These are phyloP conservation scores for Calvatia gigantea DNA, from an alignment of 768 basidiomycete species.

Conservation along the genomic window DNA sequence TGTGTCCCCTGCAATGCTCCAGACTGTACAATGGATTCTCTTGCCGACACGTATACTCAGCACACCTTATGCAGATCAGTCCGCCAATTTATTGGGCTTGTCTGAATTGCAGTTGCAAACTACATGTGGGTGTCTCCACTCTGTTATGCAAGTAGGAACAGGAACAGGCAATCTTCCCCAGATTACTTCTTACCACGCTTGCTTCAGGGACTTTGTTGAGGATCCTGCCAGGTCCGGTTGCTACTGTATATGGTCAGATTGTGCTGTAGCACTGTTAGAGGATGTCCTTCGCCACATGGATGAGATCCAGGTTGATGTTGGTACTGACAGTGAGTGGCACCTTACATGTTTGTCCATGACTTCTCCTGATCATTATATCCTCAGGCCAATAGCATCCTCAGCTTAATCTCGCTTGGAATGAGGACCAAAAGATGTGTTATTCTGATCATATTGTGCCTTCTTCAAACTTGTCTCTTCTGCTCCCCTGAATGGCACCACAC, in stretches of 20 bases:
- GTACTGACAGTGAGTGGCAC: not conserved
- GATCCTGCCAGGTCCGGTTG: not conserved
- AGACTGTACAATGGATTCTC: not conserved
- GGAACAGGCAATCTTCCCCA: not conserved
- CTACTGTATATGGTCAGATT: not conserved
- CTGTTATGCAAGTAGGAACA: not conserved
- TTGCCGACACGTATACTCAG: not conserved
- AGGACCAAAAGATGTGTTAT: not conserved
- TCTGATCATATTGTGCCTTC: no score
- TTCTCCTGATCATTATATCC: not conserved
- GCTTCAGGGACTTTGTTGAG: not conserved
- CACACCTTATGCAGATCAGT: not conserved
- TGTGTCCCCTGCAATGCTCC: not conserved
- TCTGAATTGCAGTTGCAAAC: not conserved
- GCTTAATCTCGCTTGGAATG: not conserved
- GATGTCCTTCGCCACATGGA: not conserved
- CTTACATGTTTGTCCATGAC: no score
- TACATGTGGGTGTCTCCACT: not conserved
- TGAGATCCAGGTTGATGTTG: not conserved
- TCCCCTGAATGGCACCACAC: not conserved
- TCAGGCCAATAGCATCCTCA: not conserved
- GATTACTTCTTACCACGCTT: not conserved
- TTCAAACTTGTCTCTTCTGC: not conserved
- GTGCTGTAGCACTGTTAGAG: not conserved
- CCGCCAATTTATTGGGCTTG: not conserved